Conservation (phyloP, 2,329 filamentous ascomycete species). For the Fusarium foetens region DNA sequence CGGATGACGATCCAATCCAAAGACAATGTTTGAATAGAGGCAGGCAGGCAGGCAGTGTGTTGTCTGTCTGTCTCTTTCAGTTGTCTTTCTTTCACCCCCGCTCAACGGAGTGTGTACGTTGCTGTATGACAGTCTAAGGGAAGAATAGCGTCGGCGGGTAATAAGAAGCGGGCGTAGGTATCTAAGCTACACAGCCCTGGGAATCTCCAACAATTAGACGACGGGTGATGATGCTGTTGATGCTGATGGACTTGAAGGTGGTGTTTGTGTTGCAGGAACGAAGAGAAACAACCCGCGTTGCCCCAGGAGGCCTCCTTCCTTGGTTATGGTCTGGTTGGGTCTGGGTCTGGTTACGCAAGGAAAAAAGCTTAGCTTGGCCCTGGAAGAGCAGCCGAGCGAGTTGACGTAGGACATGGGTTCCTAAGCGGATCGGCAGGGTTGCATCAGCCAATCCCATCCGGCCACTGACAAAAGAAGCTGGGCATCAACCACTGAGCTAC, state of each 20-base stretch:
- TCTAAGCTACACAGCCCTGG: constrained; percentile 13
- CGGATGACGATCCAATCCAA: constrained; percentile 22
- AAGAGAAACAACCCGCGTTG: constrained; percentile 10
- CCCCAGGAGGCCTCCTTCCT: constrained; percentile 35
- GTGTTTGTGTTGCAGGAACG: constrained; percentile 27
- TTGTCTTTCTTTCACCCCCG: constrained; percentile 4
- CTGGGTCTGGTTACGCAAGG: not conserved
- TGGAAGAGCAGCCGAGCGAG: not conserved
- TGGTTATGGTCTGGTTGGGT: not conserved
- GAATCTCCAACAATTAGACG: not conserved
- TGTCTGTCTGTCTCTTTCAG: not conserved
- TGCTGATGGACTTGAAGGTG: constrained; percentile 6
- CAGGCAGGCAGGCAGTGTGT: constrained; percentile 20
- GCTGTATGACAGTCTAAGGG: not conserved
- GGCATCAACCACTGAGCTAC: constrained; percentile 12
- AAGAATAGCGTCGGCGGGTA: not conserved
- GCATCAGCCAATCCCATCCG: not conserved
- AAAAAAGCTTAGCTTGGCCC: constrained; percentile 12
- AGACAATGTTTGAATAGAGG: not conserved
- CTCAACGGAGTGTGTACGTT: constrained; percentile 8
- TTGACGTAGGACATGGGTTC: constrained; percentile 39
- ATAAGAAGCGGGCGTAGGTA: constrained; percentile 1
- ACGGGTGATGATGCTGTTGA: constrained; percentile 4
- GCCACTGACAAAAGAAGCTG: not conserved
- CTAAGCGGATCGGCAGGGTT: constrained; percentile 6